A percentile compares a stretch with the other conserved stretches of the same genome.
These are phyloP conservation scores for Protomyces lactucae-debilis DNA, from an alignment of 1,139 yeast species.

Conservation along the genomic window DNA sequence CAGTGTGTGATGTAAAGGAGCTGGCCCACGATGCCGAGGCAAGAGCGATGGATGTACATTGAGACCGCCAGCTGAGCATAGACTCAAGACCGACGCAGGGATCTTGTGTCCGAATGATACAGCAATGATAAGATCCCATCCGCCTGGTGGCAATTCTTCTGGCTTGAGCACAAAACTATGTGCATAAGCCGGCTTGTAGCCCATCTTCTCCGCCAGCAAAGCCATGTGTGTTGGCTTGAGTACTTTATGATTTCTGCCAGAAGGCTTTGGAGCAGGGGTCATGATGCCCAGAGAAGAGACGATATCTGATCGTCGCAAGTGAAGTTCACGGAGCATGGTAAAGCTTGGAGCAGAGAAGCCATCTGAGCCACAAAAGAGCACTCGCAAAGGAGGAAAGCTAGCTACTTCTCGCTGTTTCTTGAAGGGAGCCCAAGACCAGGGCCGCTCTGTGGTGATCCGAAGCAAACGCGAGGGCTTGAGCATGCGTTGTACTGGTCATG, in stretches of 20 bases:
- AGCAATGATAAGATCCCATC: conserved; percentile 67
- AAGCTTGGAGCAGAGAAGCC: conserved; percentile 62
- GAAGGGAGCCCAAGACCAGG: conserved; percentile 25
- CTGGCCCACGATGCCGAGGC: conserved; percentile 81
- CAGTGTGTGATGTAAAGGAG: conserved; percentile 81
- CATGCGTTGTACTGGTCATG: background rate
- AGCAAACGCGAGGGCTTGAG: background rate
- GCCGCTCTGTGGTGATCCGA: conserved; percentile 10
- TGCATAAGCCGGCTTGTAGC: background rate
- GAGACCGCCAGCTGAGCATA: conserved; percentile 60
- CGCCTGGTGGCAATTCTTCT: conserved; percentile 10
- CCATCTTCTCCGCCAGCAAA: background rate
- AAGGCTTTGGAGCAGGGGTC: conserved; percentile 60
- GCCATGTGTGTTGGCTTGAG: conserved; percentile 16
- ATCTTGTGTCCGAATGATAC: conserved; percentile 84
- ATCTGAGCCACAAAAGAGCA: conserved; percentile 82
- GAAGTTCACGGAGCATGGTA: conserved; percentile 44
- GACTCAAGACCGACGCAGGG: conserved; percentile 53
- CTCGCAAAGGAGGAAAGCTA: conserved; percentile 35
- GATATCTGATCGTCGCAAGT: conserved; percentile 36
- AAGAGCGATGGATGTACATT: conserved; percentile 91
- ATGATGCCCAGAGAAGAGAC: conserved; percentile 56
- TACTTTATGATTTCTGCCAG: conserved; percentile 60
- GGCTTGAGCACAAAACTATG: background rate
- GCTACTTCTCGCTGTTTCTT: conserved; percentile 7